Evolutionary conservation across 2,329 filamentous ascomycete genomes (phyloP).

Genomic region (Fusarium clavum): DNA sequence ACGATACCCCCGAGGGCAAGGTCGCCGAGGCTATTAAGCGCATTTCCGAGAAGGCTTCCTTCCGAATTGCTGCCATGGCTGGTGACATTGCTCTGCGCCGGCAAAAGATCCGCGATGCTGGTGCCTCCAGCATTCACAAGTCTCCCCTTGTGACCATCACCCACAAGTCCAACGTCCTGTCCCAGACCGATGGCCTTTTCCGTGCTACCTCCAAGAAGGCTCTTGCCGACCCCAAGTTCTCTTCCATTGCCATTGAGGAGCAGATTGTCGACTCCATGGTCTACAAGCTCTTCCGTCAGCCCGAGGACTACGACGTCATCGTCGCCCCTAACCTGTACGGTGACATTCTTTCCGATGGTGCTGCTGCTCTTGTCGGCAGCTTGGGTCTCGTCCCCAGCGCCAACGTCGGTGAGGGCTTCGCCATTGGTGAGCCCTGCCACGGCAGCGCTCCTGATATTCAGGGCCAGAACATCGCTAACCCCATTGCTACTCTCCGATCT

Average conservation of each 20-base stretch:
- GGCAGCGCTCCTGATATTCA: constrained; percentile 95
- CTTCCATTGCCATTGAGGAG: constrained; percentile 80
- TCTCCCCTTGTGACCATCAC: constrained; percentile 90
- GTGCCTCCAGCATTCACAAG: constrained; percentile 70
- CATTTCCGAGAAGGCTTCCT: constrained; percentile 86
- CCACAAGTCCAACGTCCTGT: constrained; percentile 97
- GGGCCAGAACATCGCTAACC: constrained; percentile 93
- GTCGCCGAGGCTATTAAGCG: constrained; percentile 98
- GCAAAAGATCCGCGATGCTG: constrained; percentile 78
- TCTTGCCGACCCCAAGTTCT: constrained; percentile 74
- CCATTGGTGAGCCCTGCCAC: constrained; percentile 98
- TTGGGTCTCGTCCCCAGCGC: constrained; percentile 93
- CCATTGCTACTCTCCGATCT: constrained; percentile 92
- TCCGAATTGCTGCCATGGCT: constrained; percentile 90
- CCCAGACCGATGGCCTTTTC: constrained; percentile 97
- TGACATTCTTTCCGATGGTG: constrained; percentile 95
- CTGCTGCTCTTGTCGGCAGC: constrained; percentile 91
- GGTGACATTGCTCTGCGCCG: constrained; percentile 92
- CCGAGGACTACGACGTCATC: constrained; percentile 94
- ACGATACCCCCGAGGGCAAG: constrained; percentile 78
- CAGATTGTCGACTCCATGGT: constrained; percentile 99
- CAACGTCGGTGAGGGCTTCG: constrained; percentile 94
- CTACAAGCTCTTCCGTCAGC: constrained; percentile 98
- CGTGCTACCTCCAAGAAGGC: constrained; percentile 80
- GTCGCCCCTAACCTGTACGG: constrained; percentile 98